Evolutionary conservation across 164 flowering plant species (phyloP).

Genomic region (Nymphaea thermarum): DNA sequence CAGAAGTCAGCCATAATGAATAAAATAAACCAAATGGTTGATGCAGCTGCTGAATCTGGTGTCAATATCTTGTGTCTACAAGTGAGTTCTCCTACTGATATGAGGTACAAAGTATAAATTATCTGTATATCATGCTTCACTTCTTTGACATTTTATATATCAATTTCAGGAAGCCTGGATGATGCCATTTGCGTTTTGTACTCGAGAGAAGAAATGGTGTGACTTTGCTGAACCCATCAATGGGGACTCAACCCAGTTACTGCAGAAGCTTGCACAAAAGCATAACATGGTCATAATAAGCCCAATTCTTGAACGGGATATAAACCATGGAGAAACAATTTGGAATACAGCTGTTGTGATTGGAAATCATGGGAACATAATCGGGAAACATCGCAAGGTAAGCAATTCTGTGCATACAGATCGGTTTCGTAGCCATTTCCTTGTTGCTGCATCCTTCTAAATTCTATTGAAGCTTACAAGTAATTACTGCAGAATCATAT

Average conservation of each 20-base stretch:
- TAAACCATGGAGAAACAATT: slow-evolving; percentile 78
- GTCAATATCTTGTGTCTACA: slow-evolving; percentile 91
- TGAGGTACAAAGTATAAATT: no score
- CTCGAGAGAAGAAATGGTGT: slow-evolving; percentile 97
- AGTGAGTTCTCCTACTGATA: slow-evolving; percentile 22
- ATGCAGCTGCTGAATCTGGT: slow-evolving; percentile 87
- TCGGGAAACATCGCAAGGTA: slow-evolving; percentile 97
- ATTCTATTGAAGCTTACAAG: background rate
- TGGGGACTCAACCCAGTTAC: slow-evolving; percentile 83
- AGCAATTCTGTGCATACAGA: background rate
- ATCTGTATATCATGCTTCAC: no score
- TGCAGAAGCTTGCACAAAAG: slow-evolving; percentile 52
- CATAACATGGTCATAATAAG: slow-evolving; percentile 89
- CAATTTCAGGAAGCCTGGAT: slow-evolving; percentile 81
- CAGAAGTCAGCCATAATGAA: slow-evolving; percentile 72
- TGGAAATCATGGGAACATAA: slow-evolving; percentile 91
- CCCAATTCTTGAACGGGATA: slow-evolving; percentile 91
- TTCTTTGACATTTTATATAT: background rate
- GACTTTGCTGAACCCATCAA: slow-evolving; percentile 92
- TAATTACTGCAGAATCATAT: slow-evolving; percentile 68
- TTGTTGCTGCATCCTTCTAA: background rate
- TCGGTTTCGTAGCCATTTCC: background rate
- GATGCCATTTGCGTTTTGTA: slow-evolving; percentile 98
- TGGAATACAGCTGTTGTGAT: slow-evolving; percentile 96
- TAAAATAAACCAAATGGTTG: slow-evolving; percentile 68